Evolutionary conservation across 2,329 filamentous ascomycete genomes (phyloP).

Genomic region (Cladophialophora psammophila): DNA sequence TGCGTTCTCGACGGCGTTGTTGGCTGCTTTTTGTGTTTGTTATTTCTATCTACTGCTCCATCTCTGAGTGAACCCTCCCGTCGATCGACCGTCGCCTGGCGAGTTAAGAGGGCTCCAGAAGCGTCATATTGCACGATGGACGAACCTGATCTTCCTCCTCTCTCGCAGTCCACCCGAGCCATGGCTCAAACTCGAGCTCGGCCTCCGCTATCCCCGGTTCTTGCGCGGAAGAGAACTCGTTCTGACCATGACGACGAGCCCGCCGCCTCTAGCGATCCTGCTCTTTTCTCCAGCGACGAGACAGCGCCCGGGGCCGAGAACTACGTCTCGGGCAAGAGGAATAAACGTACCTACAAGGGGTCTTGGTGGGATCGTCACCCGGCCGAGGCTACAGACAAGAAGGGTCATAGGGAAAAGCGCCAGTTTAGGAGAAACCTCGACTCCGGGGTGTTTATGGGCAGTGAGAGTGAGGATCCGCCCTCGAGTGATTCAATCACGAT

Average conservation of each 20-base stretch:
- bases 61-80: not conserved
- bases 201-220: constrained; percentile 25
- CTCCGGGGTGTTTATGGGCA: constrained; percentile 58
- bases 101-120: too few species aligned
- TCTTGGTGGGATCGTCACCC: constrained; percentile 39
- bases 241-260: constrained; percentile 37
- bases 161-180: constrained; percentile 20
- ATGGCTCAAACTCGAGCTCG: constrained; percentile 8
- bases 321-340: constrained; percentile 40
- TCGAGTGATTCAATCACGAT: constrained; percentile 49
- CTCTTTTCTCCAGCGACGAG: constrained; percentile 58
- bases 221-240: constrained; percentile 47
- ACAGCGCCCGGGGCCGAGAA: constrained; percentile 55
- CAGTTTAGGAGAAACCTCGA: constrained; percentile 55
- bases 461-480: constrained; percentile 49
- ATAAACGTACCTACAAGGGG: constrained; percentile 39
- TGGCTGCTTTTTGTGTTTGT: too few species aligned
- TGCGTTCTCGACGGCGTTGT: not conserved
- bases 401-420: constrained; percentile 49
- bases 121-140: constrained; percentile 22
- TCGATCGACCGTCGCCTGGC: not conserved
- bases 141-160: constrained; percentile 32
- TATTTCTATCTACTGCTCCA: not conserved
- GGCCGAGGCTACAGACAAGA: constrained; percentile 14
- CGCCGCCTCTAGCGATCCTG: constrained; percentile 48